Base-by-base conservation (phyloP, 371 early-diverging fungal genomes). In the Zychaea mexicana region DNA sequence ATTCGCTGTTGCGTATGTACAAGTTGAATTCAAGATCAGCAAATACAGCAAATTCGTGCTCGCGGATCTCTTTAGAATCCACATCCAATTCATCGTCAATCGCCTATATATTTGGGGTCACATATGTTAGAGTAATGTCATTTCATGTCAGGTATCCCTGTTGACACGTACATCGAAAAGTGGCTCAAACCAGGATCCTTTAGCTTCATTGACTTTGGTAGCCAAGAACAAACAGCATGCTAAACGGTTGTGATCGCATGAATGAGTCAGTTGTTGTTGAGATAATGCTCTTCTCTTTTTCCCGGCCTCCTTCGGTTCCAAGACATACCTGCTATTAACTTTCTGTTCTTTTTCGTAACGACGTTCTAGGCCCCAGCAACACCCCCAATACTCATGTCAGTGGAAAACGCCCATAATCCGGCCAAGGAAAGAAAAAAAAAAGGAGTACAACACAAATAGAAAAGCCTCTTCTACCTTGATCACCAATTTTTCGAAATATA, bases 401-500 rank as follows among this genome's bases (percentile, higher is more conserved):
- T n/a, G n/a, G n/a, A n/a, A n/a, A n/a, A n/a, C n/a, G n/a, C n/a
- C n/a, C n/a, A n/a, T n/a, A n/a, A n/a, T n/a, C n/a, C n/a, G n/a
- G n/a, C n/a, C n/a, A n/a, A n/a, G n/a, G n/a, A n/a, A n/a, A n/a
- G n/a, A 13, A 46, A 2, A 46, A 15, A n/a, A 0, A 46, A 21
- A 24, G n/a, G 49, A 2, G 3, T 22, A 26, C 3, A 26, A 39
- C 3, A 42, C 4, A 42, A 12, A 42, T 12, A 42, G 4, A 39
- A 4, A 42, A 61, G 22, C 5, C 27, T 73, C n/a, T n/a, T n/a
- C n/a, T 66, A 79, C 83, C 71, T 89, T 89, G 31, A 93, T 68
- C 17, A 95, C 82, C 3, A 98, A 87, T 69, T 96, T 97, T 72
- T 98, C 98, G 77, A 97, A 92, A 71, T 92, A 97, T 2, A 91